phyloP scores from a whole-genome alignment of 768 basidiomycete genomes.

The Termitomyces titanicus region DNA sequence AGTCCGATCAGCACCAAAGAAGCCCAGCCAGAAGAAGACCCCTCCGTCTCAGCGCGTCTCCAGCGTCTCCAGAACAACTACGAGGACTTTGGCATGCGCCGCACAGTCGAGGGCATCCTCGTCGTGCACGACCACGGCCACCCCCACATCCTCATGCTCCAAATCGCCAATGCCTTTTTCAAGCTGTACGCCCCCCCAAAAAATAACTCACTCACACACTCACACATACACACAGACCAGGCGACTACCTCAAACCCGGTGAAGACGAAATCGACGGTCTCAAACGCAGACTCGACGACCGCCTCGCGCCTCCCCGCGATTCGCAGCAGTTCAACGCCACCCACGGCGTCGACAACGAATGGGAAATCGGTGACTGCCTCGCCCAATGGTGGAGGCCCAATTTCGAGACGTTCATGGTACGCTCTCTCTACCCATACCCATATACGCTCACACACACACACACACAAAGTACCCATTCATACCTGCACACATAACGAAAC shows the following conservation, averaged over 20 bases:
- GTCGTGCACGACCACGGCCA: conserved; percentile 97
- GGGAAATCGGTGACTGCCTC: conserved; percentile 96
- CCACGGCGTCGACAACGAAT: conserved; percentile 81
- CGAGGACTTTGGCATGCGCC: conserved; percentile 94
- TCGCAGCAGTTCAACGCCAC: conserved; percentile 70
- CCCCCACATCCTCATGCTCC: conserved; percentile 96
- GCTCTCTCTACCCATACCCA: conserved; percentile 24
- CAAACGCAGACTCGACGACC: conserved; percentile 83
- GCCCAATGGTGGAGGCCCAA: conserved; percentile 99
- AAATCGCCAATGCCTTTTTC: conserved; percentile 99
- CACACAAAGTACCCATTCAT: conserved; percentile 84
- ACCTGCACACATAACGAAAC: conserved; percentile 94
- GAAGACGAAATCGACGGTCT: conserved; percentile 92
- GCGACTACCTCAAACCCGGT: conserved; percentile 97
- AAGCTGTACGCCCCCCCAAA: conserved; percentile 90
- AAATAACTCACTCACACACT: no score
- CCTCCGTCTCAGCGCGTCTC: conserved; percentile 90
- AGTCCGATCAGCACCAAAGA: conserved; percentile 97
- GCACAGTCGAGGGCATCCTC: conserved; percentile 88
- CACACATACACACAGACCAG: conserved; percentile 63
- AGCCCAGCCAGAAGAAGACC: conserved; percentile 95
- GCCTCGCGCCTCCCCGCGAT: conserved; percentile 76
- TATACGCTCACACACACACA: not conserved
- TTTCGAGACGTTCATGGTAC: conserved; percentile 97
- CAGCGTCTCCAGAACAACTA: conserved; percentile 95